Evolutionary conservation across 257 asterid species (phyloP).

Genomic region (Fraxinus quadrangulata): DNA sequence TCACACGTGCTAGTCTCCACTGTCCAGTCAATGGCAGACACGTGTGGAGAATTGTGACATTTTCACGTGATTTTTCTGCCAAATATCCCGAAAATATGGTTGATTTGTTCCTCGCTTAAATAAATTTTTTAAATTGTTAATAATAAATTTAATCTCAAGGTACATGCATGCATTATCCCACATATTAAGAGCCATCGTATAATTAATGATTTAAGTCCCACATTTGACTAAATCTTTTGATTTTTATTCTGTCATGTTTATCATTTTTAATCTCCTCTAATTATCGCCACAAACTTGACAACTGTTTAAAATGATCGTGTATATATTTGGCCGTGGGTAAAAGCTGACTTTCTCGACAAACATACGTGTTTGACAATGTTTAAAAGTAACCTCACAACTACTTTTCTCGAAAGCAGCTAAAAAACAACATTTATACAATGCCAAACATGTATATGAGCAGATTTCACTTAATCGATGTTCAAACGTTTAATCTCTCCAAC

Average conservation of each 20-base stretch:
- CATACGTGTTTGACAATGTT: background rate
- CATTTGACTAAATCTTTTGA: background rate
- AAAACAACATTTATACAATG: too few relatives aligned
- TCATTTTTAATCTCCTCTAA: background rate
- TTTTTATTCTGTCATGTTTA: background rate
- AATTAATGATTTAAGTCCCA: slow-evolving; percentile 14
- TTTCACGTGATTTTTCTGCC: slow-evolving; percentile 41
- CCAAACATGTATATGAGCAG: background rate
- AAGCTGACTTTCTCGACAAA: too few relatives aligned
- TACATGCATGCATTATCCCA: slow-evolving; percentile 5
- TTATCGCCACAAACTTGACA: background rate
- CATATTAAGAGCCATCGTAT: background rate
- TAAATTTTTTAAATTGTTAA: background rate
- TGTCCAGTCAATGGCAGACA: slow-evolving; percentile 35
- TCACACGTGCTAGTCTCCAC: slow-evolving; percentile 28
- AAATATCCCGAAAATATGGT: slow-evolving; percentile 5
- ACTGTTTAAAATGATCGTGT: too few relatives aligned
- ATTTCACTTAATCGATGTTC: too few relatives aligned
- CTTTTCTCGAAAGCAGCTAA: background rate
- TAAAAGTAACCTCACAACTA: background rate
- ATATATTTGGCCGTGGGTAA: too few relatives aligned
- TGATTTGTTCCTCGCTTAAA: background rate
- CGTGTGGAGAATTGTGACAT: slow-evolving; percentile 38
- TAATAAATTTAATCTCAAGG: background rate
- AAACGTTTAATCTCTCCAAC: background rate